Evolutionary conservation across 768 basidiomycete genomes (phyloP), one percentile per base, ranked within the genome.

Genomic region (Holtermannia corniformis): DNA sequence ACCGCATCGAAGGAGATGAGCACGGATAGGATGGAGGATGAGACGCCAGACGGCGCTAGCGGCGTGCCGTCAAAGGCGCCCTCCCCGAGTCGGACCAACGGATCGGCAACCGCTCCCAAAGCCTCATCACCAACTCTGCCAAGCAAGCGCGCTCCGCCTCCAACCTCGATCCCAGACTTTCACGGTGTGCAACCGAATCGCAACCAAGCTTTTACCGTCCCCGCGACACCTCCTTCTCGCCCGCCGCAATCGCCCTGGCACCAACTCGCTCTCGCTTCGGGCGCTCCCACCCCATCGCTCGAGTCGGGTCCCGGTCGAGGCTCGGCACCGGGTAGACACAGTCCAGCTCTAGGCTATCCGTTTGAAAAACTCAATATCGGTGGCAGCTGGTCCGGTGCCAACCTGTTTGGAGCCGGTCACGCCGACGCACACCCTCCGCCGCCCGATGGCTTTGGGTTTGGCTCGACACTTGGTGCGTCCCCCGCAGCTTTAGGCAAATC

Each of bases 281-380:
- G 70, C 11, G 66, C 64, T 16, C 68, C 67, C 11, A 71, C 69
- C 7, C 67, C 67, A 3, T 64, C 62, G 10, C 44, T 71, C 4
- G 67, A 68, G n/a, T 25, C 51, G 24, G 67, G 67, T 20, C 56
- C 61, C 3, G 28, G 48, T 5, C n/a, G n/a, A n/a, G 28, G 26
- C 25, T 23, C 26, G 16, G 22, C 23, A 13, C 51, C 47, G 52
- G 60, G 60, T 32, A 44, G 56, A 47, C 57, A 54, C 50, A 68
- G 66, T 51, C 70, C 70, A 1, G 67, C 69, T 53, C 47, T 72
- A 4, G 70, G 70, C 2, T 67, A 65, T 23, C 70, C 70, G 1
- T 72, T 72, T 49, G 70, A 69, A 51, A 47, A 59, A 32, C 50
- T 72, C 27, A 72, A 68, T 41, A 57, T 72, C 28, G 64, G 61